These are phyloP conservation scores for Purpureocillium lavendulum DNA, from an alignment of 2,329 filamentous ascomycete genomes.

Conservation along the genomic window DNA sequence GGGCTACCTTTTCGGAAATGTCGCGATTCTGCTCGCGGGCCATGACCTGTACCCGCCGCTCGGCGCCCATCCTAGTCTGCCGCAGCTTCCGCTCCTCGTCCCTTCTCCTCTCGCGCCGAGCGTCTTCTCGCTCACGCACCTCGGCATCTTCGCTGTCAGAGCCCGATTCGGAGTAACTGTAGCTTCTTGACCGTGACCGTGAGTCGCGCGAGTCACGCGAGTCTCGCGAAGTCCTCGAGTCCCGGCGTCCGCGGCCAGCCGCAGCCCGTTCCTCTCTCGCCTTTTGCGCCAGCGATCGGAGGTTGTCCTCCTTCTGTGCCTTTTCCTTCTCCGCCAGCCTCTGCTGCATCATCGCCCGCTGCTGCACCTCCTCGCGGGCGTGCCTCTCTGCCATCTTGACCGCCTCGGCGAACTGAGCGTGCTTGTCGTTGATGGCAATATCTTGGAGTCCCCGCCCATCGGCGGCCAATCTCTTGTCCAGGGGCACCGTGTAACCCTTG, in stretches of 20 bases:
- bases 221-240: constrained; percentile 22
- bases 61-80: constrained; percentile 91
- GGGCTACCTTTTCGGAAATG: constrained; percentile 92
- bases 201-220: constrained; percentile 34
- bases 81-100: constrained; percentile 86
- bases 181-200: constrained; percentile 34
- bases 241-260: constrained; percentile 34
- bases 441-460: constrained; percentile 90
- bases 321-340: constrained; percentile 95
- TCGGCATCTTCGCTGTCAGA: constrained; percentile 58
- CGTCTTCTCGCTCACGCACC: constrained; percentile 66
- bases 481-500: constrained; percentile 91
- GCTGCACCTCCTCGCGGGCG: constrained; percentile 89
- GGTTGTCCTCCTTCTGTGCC: constrained; percentile 82
- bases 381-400: constrained; percentile 91
- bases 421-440: constrained; percentile 96
- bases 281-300: constrained; percentile 82
- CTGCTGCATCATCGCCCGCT: constrained; percentile 91
- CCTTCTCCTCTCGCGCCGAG: constrained; percentile 66
- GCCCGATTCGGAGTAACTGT: constrained; percentile 41
- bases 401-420: constrained; percentile 91
- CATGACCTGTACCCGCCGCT: constrained; percentile 85
- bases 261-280: constrained; percentile 73
- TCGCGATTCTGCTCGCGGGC: constrained; percentile 93
- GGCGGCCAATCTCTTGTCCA: constrained; percentile 91